These are phyloP conservation scores for Aspergillus vadensis DNA, from an alignment of 2,329 filamentous ascomycete species.

Conservation along the genomic window DNA sequence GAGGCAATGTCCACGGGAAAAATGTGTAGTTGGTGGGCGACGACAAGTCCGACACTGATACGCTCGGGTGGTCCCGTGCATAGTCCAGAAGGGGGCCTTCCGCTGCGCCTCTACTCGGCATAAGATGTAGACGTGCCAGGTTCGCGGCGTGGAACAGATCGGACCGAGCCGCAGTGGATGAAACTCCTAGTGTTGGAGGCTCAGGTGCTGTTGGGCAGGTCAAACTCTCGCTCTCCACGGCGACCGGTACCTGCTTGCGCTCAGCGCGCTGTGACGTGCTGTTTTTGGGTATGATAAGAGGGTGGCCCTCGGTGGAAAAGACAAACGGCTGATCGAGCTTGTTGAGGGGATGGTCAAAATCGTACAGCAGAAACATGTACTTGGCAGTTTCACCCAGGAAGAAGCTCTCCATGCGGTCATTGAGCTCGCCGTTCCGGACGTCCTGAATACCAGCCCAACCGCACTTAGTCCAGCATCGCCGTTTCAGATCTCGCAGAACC, in stretches of 20 bases:
- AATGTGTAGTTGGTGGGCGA: slow-evolving; percentile 77
- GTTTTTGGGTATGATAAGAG: slow-evolving; percentile 74
- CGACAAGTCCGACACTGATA: slow-evolving; percentile 55
- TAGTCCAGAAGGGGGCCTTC: slow-evolving; percentile 60
- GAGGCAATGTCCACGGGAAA: slow-evolving; percentile 91
- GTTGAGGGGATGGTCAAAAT: slow-evolving; percentile 83
- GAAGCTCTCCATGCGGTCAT: slow-evolving; percentile 98
- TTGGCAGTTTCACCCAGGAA: slow-evolving; percentile 96
- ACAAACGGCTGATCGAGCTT: slow-evolving; percentile 83
- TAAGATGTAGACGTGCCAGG: slow-evolving; percentile 77
- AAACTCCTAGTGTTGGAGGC: slow-evolving; percentile 69
- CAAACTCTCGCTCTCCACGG: slow-evolving; percentile 39
- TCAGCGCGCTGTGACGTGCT: slow-evolving; percentile 18
- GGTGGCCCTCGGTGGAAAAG: slow-evolving; percentile 95
- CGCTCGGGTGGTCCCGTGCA: slow-evolving; percentile 57
- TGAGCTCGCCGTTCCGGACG: slow-evolving; percentile 78
- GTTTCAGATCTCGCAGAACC: slow-evolving; percentile 83
- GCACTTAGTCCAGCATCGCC: slow-evolving; percentile 85
- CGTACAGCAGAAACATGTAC: slow-evolving; percentile 91
- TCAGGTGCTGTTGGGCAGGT: slow-evolving; percentile 67
- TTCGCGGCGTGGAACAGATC: slow-evolving; percentile 90
- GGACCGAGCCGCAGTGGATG: slow-evolving; percentile 72
- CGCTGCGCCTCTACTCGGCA: slow-evolving; percentile 60
- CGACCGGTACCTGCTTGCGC: slow-evolving; percentile 13
- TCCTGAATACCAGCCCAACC: slow-evolving; percentile 91